Base-by-base conservation (phyloP, 352 stramenopile species). In the Phytophthora brassicae region DNA sequence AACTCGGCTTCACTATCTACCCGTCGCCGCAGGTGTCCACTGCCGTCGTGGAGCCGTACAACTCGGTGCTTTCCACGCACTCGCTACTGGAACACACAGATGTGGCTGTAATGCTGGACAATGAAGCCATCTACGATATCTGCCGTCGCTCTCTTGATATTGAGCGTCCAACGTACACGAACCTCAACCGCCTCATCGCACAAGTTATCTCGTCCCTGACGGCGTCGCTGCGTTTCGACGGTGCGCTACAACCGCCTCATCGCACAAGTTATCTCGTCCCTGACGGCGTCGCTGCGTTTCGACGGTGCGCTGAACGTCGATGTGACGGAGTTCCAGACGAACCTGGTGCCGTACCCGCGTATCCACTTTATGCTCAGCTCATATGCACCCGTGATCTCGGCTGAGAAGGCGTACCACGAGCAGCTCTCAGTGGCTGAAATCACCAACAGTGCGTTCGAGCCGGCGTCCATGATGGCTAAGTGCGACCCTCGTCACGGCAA, bases 361-460 rank as follows among this genome's bases (percentile, higher is more conserved):
- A 98, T 99, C 75, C 97, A 99, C 83, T 99, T 99, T 77, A 98
- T 99, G 94, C 84, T 99, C 31, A 98, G 84, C 47, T 98, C 94
- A 23, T 99, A 99, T 69, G 96, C 97, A 31, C 97, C 97, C 4
- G 88, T 99, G 31, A 56, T 56, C 24, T 56, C 48, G 19, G 89
- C 92, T 14, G 95, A 98, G 75, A 99, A 99, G 80, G 95, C 94
- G 33, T 98, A 98, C 81, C 79, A 99, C 77, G 95, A 99, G 26
- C 26, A 31, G 26, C 79, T 99, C 6, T 98, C 91, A 1, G 96
- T 99, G 23, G 84, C 93, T 7, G 93, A 99, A 74, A 98, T 98
- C 68, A 99, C 96, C 66, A 98, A 97, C 79, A 90, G 84, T 17
- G 92, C 96, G 41, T 99, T 99, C 68, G 95, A 99, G 72, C 93